Evolutionary conservation across 148 eudicot genomes (phyloP).

Genomic region (Rhododendron ovatum): DNA sequence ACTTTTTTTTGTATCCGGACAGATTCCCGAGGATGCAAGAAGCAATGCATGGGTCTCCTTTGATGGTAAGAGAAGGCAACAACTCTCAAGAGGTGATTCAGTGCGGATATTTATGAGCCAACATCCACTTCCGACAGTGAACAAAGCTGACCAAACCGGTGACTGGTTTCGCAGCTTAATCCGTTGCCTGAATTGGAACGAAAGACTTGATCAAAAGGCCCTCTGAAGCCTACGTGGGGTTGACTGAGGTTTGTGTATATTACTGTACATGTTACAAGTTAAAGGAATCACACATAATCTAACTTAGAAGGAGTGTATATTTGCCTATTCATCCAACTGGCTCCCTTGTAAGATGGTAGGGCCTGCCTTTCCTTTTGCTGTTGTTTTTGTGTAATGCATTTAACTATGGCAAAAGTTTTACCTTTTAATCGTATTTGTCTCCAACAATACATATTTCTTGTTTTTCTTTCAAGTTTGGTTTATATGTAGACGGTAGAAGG

Average conservation of each 20-base stretch:
- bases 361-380: not conserved
- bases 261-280: conserved; percentile 27
- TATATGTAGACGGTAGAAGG: not conserved
- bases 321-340: not conserved
- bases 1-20: not conserved
- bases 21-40: conserved; percentile 97
- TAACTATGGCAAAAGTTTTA: not conserved
- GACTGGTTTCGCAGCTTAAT: conserved; percentile 98
- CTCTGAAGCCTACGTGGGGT: not conserved
- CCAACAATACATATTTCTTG: not conserved
- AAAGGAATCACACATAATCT: conserved; percentile 15
- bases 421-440: not conserved
- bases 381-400: not conserved
- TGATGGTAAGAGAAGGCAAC: conserved; percentile 99
- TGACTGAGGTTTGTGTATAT: conserved; percentile 29
- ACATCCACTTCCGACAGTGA: conserved; percentile 95
- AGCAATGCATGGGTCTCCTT: conserved; percentile 99
- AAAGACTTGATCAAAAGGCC: conserved; percentile 94
- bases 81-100: conserved; percentile 91
- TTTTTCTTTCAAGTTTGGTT: not conserved
- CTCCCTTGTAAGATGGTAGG: not conserved
- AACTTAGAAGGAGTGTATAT: conserved; percentile 11
- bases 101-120: conserved; percentile 86
- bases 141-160: conserved; percentile 90
- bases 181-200: conserved; percentile 97